Percentiles rank a stretch among this genome's conserved stretches.
phyloP scores from a whole-genome alignment of 2,329 filamentous ascomycete species.

The Septoria petroselini region DNA sequence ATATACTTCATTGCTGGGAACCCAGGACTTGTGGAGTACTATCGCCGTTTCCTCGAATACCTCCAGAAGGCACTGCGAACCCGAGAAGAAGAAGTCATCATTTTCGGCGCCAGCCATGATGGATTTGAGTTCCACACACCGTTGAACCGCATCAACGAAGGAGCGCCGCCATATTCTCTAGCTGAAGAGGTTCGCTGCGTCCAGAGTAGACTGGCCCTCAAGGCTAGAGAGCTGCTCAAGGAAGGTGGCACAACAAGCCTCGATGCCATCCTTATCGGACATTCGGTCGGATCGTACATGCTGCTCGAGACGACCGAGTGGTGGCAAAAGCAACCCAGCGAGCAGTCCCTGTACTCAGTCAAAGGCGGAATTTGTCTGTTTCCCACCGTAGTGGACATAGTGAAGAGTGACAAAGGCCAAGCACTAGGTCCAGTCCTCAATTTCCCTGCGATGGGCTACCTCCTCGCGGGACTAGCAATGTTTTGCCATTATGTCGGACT shows the following conservation, averaged over 20 bases:
- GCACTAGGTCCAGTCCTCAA: not conserved
- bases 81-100: constrained; percentile 33
- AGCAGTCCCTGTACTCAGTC: constrained; percentile 22
- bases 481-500: constrained; percentile 40
- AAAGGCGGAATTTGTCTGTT: constrained; percentile 43
- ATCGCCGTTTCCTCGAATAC: constrained; percentile 61
- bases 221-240: constrained; percentile 11
- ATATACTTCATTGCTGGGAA: constrained; percentile 75
- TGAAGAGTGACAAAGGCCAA: constrained; percentile 43
- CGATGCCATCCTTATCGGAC: constrained; percentile 44
- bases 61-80: constrained; percentile 43
- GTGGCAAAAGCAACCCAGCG: constrained; percentile 21
- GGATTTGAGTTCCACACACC: constrained; percentile 42
- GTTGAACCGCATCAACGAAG: constrained; percentile 1
- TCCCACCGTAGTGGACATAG: constrained; percentile 49
- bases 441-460: not conserved
- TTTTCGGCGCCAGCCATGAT: constrained; percentile 43
- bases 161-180: constrained; percentile 20
- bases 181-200: constrained; percentile 44
- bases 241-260: constrained; percentile 5
- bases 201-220: constrained; percentile 42
- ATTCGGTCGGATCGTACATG: constrained; percentile 50
- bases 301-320: constrained; percentile 39
- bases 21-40: constrained; percentile 72
- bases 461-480: constrained; percentile 46